Evolutionary conservation across 306 rosid genomes (phyloP), one percentile per base, ranked within the genome.

Genomic region (Vigna reflexopilosa): DNA sequence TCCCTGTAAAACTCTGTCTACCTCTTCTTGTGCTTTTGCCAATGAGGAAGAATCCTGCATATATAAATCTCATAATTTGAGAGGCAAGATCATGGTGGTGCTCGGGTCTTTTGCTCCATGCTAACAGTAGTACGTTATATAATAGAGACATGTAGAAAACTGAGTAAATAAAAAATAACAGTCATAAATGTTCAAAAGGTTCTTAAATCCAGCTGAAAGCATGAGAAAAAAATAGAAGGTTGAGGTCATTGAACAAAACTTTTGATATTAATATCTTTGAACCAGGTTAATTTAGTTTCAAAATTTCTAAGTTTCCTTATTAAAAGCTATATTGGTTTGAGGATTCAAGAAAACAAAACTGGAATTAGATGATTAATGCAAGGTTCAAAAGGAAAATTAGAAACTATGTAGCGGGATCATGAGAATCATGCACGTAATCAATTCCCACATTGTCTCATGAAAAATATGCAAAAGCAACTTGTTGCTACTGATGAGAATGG

Each of bases 1-100:
- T 83, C 98, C 97, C 22, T 87, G 96, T 78, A 95, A 85, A 77
- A 93, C 93, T 82, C 79, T 81, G 85, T 93, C 98, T 73, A 91
- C 89, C 88, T 95, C 98, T 86, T 91, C 88, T 78, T 86, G 96
- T 22, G 90, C 99, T 88, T 91, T 93, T 32, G 55, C 77, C 80
- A 91, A 86, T 40, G 97, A 73, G 32, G 84, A 59, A 66, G 90
- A 55, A 77, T 89, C 84, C 99, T 91, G 84, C 80, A 80, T 49
- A 40, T 45, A 57, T 59, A 49, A 76, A 78, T 54, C 17, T 63
- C 6, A 75, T 36, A 64, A 65, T 57, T 70, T 50, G 28, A 17
- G 51, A 45, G 59, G 17, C 12, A 56, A 64, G 19, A 70, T 32
- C 70, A 32, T 7, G 42, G 20, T 50, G 66, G 57, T 73, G 77